Conservation (phyloP, 2,329 filamentous ascomycete species). For the Diaporthe capsici region DNA sequence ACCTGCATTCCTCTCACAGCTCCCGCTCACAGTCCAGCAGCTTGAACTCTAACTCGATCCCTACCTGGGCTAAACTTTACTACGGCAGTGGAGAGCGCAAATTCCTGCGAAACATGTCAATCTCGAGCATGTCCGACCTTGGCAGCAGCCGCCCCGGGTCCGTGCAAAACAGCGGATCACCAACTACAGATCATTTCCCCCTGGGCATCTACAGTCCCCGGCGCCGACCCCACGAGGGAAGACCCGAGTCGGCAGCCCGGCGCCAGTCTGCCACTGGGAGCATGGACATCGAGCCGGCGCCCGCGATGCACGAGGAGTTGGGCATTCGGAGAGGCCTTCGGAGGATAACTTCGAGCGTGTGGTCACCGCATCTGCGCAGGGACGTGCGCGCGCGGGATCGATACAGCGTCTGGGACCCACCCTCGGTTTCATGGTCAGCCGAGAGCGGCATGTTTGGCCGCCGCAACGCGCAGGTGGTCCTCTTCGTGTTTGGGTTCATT, state of each 20-base stretch:
- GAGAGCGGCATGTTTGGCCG: slow-evolving; percentile 73
- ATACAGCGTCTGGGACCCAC: slow-evolving; percentile 80
- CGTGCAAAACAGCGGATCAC: slow-evolving; percentile 59
- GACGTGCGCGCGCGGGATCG: slow-evolving; percentile 70
- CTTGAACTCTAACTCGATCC: slow-evolving; percentile 59
- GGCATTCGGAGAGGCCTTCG: slow-evolving; percentile 50
- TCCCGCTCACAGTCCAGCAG: slow-evolving; percentile 61
- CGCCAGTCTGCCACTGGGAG: slow-evolving; percentile 53
- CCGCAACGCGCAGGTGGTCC: slow-evolving; percentile 80
- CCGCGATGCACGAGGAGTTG: slow-evolving; percentile 48
- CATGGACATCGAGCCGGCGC: slow-evolving; percentile 61
- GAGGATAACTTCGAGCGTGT: slow-evolving; percentile 73
- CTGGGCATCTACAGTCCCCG: slow-evolving; percentile 61
- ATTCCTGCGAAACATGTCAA: slow-evolving; percentile 63
- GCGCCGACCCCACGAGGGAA: slow-evolving; percentile 58
- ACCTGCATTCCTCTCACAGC: slow-evolving; percentile 65
- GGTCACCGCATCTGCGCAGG: slow-evolving; percentile 79
- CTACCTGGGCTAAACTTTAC: slow-evolving; percentile 75
- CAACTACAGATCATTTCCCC: slow-evolving; percentile 63
- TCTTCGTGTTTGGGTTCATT: slow-evolving; percentile 84
- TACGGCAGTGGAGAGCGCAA: slow-evolving; percentile 76
- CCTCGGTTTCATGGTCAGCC: slow-evolving; percentile 75
- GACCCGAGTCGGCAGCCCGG: slow-evolving; percentile 44
- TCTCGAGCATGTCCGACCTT: slow-evolving; percentile 61
- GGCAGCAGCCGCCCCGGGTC: slow-evolving; percentile 63